Base-by-base conservation (phyloP, 805 yeast species). In the Candida tammaniensis region DNA sequence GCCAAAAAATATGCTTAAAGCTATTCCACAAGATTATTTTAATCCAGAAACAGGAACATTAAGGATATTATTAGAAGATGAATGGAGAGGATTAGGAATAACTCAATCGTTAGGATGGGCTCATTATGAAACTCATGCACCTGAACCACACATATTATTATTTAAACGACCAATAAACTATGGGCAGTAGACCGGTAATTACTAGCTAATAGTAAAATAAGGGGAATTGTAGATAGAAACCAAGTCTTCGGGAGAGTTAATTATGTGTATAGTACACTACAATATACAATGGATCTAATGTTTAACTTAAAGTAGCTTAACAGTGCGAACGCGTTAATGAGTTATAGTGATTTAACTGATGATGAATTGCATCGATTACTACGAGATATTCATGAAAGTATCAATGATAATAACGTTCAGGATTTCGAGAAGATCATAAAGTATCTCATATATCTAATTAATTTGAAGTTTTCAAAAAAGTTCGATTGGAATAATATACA, bases 31-130 rank as follows among this genome's bases (percentile, higher is more conserved):
- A 26, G 98, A 94, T 55, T 94, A 89, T 55, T 93, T 93, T 70
- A 82, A 84, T 52, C 80, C 88, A 2, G 95, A 89, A 39, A 86
- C 95, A 2, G 98, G 98, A 4, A 93, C 98, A 0, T 70, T 93
- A 48, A 79, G 96, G 46, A 86, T 93, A 27, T 66, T 93, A 24
- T 62, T 84, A 31, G 99, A 93, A 59, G 98, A 93, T 47, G 99
- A 93, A 61, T 93, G 99, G 99, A 74, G 99, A 59, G 98, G 97
- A 1, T 67, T 93, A 31, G 99, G 99, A 2, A 88, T 93, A 51
- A 93, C 98, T 5, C 99, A 93, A 60, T 85, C 95, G 23, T 68
- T 93, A 41, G 98, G 98, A 1, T 93, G 98, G 98, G 93, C 75
- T 35, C 98, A 93, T 60, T 93, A 91, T 55, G 98, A 93, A 53